Conservation (phyloP, 352 stramenopile genomes). For the Nothophytophthora sp. region DNA sequence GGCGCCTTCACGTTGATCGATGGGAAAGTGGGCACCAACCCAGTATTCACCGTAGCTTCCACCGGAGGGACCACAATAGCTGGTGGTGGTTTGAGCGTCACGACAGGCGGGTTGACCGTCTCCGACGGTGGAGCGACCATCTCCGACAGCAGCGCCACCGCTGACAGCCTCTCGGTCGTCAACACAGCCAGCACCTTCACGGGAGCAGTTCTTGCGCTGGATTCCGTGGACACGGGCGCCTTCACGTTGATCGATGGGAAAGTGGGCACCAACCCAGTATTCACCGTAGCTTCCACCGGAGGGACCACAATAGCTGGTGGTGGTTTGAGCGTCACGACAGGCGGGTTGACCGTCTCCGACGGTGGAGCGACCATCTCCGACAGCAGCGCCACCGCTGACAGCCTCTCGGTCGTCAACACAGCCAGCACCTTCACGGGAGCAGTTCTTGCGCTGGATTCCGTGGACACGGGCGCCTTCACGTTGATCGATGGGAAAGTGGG, state of each 20-base stretch:
- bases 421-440: background rate
- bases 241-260: slow-evolving; percentile 4
- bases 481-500: slow-evolving; percentile 5
- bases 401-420: slow-evolving; percentile 3
- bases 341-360: background rate
- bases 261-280: background rate
- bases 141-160: background rate
- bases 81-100: no score
- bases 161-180: slow-evolving; percentile 3
- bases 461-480: background rate
- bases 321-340: no score
- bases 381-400: background rate
- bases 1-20: slow-evolving; percentile 1
- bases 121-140: slow-evolving; percentile 1
- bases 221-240: background rate
- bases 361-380: background rate
- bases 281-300: slow-evolving; percentile 7
- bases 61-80: slow-evolving; percentile 6
- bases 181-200: background rate
- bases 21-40: background rate
- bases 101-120: background rate
- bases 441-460: slow-evolving; percentile 6
- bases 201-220: slow-evolving; percentile 5
- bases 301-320: slow-evolving; percentile 1
- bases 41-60: slow-evolving; percentile 3